Base-by-base conservation (phyloP, 192 early-diverging fungal species). In the Umbelopsis ramanniana region DNA sequence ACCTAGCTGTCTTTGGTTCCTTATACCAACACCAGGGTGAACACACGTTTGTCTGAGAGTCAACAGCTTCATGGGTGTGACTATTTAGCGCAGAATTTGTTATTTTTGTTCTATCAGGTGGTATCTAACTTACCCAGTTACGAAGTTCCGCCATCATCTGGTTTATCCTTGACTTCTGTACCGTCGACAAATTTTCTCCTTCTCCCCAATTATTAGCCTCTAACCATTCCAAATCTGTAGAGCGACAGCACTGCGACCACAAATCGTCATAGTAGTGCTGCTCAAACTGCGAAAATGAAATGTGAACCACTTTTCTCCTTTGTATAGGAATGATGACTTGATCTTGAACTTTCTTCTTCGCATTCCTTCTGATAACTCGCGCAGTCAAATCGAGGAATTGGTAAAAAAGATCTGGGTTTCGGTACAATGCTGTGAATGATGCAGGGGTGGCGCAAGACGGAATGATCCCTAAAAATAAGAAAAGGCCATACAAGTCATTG, bases 251-350 rank as follows among this genome's bases (percentile, higher is more conserved):
- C 26, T 76, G 69, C 23, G 81, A 81, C 70, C 74, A 77, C 23
- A 87, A 70, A 29, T 90, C 84, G 15, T 81, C 76, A 66, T 92
- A 92, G 66, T 88, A 91, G 35, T 77, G 71, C 50, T 81, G 74
- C 69, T 92, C 89, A 54, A 92, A 79, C 1, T 76, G 70, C 11
- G 83, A 77, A 67, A 90, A 88, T 8, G 74, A 70, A 8, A 92
- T 74, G 4, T 80, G 73, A 24, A 89, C 74, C 14, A 81, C 66
- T 11, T 75, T 35, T 33, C 89, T 70, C 22, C 48, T 24, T 74
- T 92, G 91, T 6, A 69, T 69, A 1, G 91, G 91, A 0, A 92
- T 72, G 5, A 76, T 68, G 19, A 91, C 69, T 57, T 92, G 88
- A 19, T 77, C 73, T 38, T 67, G 47, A 2, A 91, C 83, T 33